phyloP scores from a whole-genome alignment of 176 grass and related monocot genomes.

The Triticum turgidum region DNA sequence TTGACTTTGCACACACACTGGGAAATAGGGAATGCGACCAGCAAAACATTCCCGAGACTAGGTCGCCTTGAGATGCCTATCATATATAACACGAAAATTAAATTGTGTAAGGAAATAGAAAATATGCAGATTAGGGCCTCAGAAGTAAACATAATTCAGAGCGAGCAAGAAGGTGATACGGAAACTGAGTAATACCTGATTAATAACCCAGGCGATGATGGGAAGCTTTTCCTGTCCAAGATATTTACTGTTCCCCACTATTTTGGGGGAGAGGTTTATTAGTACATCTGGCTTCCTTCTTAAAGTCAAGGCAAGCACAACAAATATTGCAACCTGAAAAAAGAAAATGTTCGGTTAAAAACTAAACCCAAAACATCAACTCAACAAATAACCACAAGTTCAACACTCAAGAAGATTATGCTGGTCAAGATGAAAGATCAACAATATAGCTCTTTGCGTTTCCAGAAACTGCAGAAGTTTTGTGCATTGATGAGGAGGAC shows the following conservation, averaged over 20 bases:
- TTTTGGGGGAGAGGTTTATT: slow-evolving; percentile 49
- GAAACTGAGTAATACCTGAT: slow-evolving; percentile 51
- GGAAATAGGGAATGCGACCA: slow-evolving; percentile 89
- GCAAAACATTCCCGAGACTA: slow-evolving; percentile 74
- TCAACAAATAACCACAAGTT: neutral
- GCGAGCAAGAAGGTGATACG: neutral
- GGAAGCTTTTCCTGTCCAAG: slow-evolving; percentile 87
- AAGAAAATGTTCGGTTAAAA: slow-evolving; percentile 13
- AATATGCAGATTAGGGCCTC: neutral
- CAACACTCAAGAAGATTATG: neutral
- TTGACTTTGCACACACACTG: slow-evolving; percentile 66
- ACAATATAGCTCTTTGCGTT: neutral
- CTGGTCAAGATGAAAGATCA: neutral
- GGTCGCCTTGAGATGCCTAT: slow-evolving; percentile 85
- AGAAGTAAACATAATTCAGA: neutral
- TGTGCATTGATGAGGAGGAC: neutral
- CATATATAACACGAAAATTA: neutral
- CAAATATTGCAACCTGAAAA: slow-evolving; percentile 89
- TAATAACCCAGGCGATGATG: slow-evolving; percentile 77
- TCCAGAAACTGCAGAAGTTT: neutral
- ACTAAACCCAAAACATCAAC: slow-evolving; percentile 4
- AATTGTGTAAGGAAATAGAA: neutral
- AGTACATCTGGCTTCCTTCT: slow-evolving; percentile 79
- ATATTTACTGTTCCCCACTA: slow-evolving; percentile 78
- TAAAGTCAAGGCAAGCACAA: slow-evolving; percentile 83